Conservation (phyloP, 345 rosid species). For the Gossypium raimondii region DNA sequence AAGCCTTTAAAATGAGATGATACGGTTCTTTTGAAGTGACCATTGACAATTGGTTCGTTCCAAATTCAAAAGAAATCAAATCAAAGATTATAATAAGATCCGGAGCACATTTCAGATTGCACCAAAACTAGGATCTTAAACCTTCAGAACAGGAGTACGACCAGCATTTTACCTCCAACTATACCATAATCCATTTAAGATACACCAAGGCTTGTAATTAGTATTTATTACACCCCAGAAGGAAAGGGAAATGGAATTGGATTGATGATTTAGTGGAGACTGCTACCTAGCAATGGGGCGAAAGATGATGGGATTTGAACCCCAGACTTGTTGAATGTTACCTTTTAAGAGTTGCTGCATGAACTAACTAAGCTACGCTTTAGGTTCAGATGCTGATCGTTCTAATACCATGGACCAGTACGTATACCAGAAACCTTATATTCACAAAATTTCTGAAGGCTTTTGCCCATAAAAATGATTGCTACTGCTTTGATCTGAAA, state of each 20-base stretch:
- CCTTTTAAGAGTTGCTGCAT: not conserved
- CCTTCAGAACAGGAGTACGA: not conserved
- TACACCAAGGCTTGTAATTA: not conserved
- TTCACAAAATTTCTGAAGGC: constrained; percentile 32
- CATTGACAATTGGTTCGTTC: not conserved
- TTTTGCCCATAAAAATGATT: constrained; percentile 44
- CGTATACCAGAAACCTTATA: not conserved
- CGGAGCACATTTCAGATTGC: not conserved
- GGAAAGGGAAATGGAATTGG: not conserved
- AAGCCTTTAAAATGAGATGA: not conserved
- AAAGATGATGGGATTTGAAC: not conserved
- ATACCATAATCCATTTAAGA: not conserved
- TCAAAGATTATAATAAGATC: not conserved
- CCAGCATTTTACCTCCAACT: not conserved
- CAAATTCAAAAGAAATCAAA: not conserved
- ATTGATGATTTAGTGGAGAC: not conserved
- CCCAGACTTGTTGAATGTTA: not conserved
- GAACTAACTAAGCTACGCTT: not conserved
- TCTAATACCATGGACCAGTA: not conserved
- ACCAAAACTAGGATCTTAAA: not conserved
- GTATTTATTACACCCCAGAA: not conserved
- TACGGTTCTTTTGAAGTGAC: not conserved
- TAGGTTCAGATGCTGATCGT: not conserved
- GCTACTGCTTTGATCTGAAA: constrained; percentile 37
- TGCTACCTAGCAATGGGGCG: not conserved